Base-by-base conservation (phyloP, 495 filamentous ascomycete species). In the Peziza echinospora region DNA sequence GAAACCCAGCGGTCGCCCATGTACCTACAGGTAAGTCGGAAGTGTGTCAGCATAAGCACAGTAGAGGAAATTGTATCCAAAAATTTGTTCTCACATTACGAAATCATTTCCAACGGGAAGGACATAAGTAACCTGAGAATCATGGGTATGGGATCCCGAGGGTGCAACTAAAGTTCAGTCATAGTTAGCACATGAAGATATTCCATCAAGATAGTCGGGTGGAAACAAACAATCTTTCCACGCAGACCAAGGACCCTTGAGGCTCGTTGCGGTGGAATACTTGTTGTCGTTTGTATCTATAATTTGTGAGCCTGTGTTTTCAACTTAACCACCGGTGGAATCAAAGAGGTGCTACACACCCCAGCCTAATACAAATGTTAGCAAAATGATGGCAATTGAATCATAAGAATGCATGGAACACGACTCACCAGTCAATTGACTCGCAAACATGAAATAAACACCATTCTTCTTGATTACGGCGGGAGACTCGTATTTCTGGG, bases 1-100 rank as follows among this genome's bases (percentile, higher is more conserved):
- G 63, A 66, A 2, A 71, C 53, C 77, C 77, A 80, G 5, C 77
- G 66, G 60, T 80, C 77, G 43, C 77, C 76, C 64, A 80, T 70
- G 60, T 79, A 81, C 46, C 75, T 73, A 41, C 60, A n/a, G 30
- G 17, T 21, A n/a, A 59, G 45, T 60, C 54, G 42, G 58, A 49
- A 48, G 1, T 9, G 24, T 28, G 26, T 4, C 21, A 23, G 28
- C 16, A 7, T 5, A 34, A n/a, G 8, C 7, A 34, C n/a, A 34
- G 26, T n/a, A 34, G 26, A 7, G 7, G n/a, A n/a, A 8, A 34
- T 34, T 7, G 26, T n/a, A 34, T 34, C 26, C 8, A 34, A 8
- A n/a, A 34, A 34, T 10, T 0, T 7, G 9, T 26, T 44, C 51
- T 45, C 44, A 53, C 51, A 53, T 52, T 21, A n/a, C n/a, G 26